These are phyloP conservation scores for Choiromyces venosus DNA, from an alignment of 495 filamentous ascomycete genomes.

Conservation along the genomic window DNA sequence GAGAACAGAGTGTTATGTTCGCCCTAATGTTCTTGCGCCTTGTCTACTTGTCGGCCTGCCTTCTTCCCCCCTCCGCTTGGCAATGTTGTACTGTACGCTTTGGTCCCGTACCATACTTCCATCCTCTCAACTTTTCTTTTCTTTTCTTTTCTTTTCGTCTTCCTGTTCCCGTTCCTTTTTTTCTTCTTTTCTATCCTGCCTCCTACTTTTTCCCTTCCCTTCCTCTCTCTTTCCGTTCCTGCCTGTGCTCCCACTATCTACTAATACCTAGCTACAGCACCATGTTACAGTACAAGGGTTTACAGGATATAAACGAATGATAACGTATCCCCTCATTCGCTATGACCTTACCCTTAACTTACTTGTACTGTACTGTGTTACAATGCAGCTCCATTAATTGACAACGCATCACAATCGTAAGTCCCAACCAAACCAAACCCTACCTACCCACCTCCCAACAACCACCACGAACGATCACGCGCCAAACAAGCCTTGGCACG, in stretches of 20 bases:
- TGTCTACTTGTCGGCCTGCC: not conserved
- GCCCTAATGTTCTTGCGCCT: not conserved
- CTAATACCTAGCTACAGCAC: not conserved
- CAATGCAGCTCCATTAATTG: no score
- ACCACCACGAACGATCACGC: not conserved
- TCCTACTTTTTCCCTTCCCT: no score
- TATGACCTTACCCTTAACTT: not conserved
- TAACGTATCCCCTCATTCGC: not conserved
- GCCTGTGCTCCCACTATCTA: no score
- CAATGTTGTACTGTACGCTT: not conserved
- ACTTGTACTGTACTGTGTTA: not conserved
- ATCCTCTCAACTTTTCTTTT: not conserved
- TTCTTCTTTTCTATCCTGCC: not conserved
- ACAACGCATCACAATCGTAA: not conserved
- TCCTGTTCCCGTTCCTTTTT: not conserved
- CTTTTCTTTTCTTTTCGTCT: not conserved
- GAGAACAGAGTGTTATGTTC: not conserved
- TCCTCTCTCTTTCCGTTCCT: no score
- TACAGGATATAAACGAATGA: no score
- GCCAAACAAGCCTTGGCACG: not conserved
- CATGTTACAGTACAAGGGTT: not conserved
- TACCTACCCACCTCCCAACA: not conserved
- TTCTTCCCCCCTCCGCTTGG: not conserved
- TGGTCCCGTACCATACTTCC: not conserved
- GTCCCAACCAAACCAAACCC: not conserved